phyloP scores from a whole-genome alignment of 2,329 filamentous ascomycete species.

The Knufia fluminis region DNA sequence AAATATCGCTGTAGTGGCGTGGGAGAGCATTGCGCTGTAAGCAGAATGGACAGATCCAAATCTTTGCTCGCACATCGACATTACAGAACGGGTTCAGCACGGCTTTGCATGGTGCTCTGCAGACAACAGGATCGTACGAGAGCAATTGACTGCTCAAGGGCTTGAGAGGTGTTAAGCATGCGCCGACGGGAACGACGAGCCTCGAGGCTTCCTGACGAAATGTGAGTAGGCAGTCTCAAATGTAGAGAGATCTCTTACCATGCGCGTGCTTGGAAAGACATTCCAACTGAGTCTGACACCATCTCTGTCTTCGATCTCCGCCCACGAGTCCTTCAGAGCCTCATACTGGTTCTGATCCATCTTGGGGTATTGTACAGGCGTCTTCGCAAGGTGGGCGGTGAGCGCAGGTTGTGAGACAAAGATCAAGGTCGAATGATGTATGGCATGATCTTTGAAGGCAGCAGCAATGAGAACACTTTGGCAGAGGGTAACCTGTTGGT shows the following conservation, averaged over 20 bases:
- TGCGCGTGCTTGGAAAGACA: slow-evolving; percentile 93
- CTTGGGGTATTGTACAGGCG: slow-evolving; percentile 20
- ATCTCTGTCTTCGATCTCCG: slow-evolving; percentile 91
- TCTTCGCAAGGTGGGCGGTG: not conserved
- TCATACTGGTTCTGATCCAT: slow-evolving; percentile 71
- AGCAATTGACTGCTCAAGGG: slow-evolving; percentile 87
- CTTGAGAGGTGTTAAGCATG: slow-evolving; percentile 89
- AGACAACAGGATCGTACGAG: slow-evolving; percentile 92
- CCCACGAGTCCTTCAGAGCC: slow-evolving; percentile 88
- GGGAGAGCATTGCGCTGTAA: slow-evolving; percentile 56
- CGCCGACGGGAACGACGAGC: slow-evolving; percentile 90
- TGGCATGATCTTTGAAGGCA: not conserved
- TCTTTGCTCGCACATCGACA: slow-evolving; percentile 55
- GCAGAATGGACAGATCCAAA: slow-evolving; percentile 63
- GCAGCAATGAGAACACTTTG: not conserved
- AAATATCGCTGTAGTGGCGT: slow-evolving; percentile 61
- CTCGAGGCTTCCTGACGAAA: slow-evolving; percentile 72
- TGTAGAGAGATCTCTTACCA: slow-evolving; percentile 51
- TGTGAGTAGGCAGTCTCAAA: slow-evolving; percentile 24
- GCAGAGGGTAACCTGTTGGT: not conserved
- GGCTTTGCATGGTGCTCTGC: slow-evolving; percentile 90
- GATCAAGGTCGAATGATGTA: not conserved
- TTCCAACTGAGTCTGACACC: slow-evolving; percentile 97
- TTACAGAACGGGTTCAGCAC: slow-evolving; percentile 93
- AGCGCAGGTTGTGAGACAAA: not conserved